These are phyloP conservation scores for Coniferiporia sulphurascens DNA, from an alignment of 1,284 basidiomycete genomes.

Conservation along the genomic window DNA sequence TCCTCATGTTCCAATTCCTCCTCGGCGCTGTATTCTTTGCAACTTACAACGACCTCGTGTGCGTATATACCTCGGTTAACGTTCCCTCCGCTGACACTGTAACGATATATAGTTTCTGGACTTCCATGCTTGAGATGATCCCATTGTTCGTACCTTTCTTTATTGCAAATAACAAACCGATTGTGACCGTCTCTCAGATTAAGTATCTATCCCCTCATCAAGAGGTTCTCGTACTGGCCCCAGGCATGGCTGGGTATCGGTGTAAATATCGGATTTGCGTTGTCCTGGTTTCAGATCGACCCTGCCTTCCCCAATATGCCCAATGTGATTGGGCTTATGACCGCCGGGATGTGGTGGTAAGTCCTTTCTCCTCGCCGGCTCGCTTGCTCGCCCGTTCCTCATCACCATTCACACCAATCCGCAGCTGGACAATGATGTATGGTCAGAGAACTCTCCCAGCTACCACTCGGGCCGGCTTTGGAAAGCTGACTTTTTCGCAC, in stretches of 20 bases:
- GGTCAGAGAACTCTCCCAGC: not conserved
- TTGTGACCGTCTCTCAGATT: constrained; percentile 9
- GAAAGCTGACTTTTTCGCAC: constrained; percentile 22
- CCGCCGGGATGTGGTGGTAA: constrained; percentile 32
- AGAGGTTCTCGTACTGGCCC: constrained; percentile 65
- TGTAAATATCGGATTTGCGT: constrained; percentile 15
- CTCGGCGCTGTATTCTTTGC: constrained; percentile 31
- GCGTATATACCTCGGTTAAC: constrained; percentile 16
- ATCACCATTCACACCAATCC: not conserved
- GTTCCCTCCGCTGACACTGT: constrained; percentile 1
- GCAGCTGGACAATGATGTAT: constrained; percentile 16
- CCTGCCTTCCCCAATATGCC: not conserved
- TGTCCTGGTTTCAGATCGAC: constrained; percentile 8
- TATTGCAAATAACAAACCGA: not conserved
- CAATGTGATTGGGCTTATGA: constrained; percentile 33
- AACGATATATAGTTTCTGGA: constrained; percentile 29
- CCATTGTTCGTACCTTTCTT: constrained; percentile 32
- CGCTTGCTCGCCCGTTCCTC: not conserved
- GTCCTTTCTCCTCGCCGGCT: not conserved
- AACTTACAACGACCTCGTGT: constrained; percentile 22
- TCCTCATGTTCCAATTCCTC: constrained; percentile 36
- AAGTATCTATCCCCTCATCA: constrained; percentile 54
- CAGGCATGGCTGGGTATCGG: constrained; percentile 39
- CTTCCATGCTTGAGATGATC: constrained; percentile 42
- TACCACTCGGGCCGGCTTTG: not conserved